Evolutionary conservation across 768 basidiomycete genomes (phyloP), one percentile per base, ranked within the genome.

Genomic region (Lepiota venenata): DNA sequence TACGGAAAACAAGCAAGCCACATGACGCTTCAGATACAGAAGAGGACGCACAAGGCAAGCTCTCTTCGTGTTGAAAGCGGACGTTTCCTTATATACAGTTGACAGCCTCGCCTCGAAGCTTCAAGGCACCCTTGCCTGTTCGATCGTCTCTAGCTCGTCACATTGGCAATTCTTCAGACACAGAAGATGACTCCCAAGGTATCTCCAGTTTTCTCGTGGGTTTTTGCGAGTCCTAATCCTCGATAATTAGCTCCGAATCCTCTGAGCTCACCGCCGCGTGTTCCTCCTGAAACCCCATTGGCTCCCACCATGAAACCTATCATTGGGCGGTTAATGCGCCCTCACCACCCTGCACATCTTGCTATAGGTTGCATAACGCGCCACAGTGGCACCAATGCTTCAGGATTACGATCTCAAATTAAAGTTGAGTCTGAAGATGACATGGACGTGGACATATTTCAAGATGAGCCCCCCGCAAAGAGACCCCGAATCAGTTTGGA

Each of bases 11-110:
- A 2, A 12, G 16, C 29, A 35, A 38, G 2, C 11, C 25, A 21
- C 20, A 21, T 4, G 25, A 39, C 16, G 65, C 65, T 5, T 66
- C 60, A 11, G 61, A 63, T 39, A 66, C 56, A 2, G 64, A 66
- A 25, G 58, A 59, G 12, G 58, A 62, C 18, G 50, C 61, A 15
- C 50, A 62, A 54, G 43, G 63, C 61, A 52, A 27, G 45, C 38
- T 20, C 16, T 39, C 14, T 4, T 32, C 45, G 22, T 4, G 25
- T 36, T 35, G 14, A 8, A 6, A 4, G 36, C 15, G 12, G 25
- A 2, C 9, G 32, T 32, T 32, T 32, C 42, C 25, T 38, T 29
- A 50, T 40, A 12, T 43, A 22, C 11, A 2, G 14, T 14, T 2
- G 18, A 6, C 16, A 39, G 37, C 38, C 3, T 14, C 52, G 12